Percentiles rank a stretch among this genome's conserved stretches.
These are phyloP conservation scores for Cadophora gregata DNA, from an alignment of 2,329 filamentous ascomycete species.

Conservation along the genomic window DNA sequence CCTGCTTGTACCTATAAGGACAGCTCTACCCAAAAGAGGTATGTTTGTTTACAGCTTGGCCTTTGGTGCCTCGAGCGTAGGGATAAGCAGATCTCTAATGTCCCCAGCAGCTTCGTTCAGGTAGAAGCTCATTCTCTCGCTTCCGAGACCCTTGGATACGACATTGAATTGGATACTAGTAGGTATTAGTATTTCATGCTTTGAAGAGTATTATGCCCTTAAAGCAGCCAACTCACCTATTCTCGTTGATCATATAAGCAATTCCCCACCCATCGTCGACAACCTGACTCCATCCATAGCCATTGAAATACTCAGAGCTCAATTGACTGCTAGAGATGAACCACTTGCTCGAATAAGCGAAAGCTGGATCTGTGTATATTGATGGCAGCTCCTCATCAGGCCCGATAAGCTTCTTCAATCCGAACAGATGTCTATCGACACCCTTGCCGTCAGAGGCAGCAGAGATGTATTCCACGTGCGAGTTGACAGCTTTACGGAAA, in stretches of 20 bases:
- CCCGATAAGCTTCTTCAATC: constrained; percentile 87
- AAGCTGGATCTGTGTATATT: constrained; percentile 88
- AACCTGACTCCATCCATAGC: constrained; percentile 98
- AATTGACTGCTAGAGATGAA: constrained; percentile 88
- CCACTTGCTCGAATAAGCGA: constrained; percentile 84
- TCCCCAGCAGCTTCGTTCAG: constrained; percentile 92
- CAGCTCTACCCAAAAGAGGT: background rate
- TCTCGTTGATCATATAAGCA: constrained; percentile 99
- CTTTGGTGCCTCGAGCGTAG: constrained; percentile 80
- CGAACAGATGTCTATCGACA: constrained; percentile 96
- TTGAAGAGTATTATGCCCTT: background rate
- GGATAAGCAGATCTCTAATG: constrained; percentile 83
- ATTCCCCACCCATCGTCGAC: constrained; percentile 96
- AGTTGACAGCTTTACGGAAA: constrained; percentile 81
- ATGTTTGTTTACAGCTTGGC: constrained; percentile 74
- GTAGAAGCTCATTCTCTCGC: constrained; percentile 93
- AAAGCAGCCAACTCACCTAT: constrained; percentile 63
- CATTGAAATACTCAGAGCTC: constrained; percentile 97
- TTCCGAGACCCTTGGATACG: constrained; percentile 89
- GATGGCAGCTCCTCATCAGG: constrained; percentile 81
- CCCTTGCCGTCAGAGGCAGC: constrained; percentile 91
- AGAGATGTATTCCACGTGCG: constrained; percentile 88
- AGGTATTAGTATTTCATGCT: constrained; percentile 34
- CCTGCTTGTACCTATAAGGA: background rate
- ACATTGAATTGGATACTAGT: constrained; percentile 95